A percentile compares a stretch with the other conserved stretches of the same genome.
phyloP scores from a whole-genome alignment of 108 stramenopile species.

The Chaetoceros muelleri region DNA sequence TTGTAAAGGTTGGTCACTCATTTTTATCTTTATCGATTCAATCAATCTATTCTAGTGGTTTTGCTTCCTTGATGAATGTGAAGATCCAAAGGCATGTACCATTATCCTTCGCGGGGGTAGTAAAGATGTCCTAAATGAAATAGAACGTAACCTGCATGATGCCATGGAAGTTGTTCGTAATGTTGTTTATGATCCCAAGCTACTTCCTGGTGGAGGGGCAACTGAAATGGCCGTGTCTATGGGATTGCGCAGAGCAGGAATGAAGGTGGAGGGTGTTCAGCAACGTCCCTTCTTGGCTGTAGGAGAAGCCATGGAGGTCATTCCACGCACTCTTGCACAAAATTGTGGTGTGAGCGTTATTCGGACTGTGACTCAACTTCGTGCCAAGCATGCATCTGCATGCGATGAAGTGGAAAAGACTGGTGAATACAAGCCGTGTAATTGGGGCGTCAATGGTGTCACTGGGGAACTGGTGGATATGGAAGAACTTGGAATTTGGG shows the following conservation, averaged over 20 bases:
- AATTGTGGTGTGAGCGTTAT: slow-evolving; percentile 99
- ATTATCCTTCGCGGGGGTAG: slow-evolving; percentile 95
- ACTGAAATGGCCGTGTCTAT: slow-evolving; percentile 98
- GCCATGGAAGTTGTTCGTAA: slow-evolving; percentile 99
- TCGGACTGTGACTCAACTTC: slow-evolving; percentile 91
- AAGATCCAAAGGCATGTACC: slow-evolving; percentile 98
- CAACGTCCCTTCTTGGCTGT: slow-evolving; percentile 96
- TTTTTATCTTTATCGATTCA: no score
- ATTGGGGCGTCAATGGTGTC: slow-evolving; percentile 92
- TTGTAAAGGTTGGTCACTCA: no score
- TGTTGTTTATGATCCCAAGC: slow-evolving; percentile 94
- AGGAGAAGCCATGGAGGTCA: slow-evolving; percentile 97
- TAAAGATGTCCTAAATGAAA: slow-evolving; percentile 99
- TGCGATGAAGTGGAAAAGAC: slow-evolving; percentile 39
- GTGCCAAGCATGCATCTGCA: slow-evolving; percentile 90
- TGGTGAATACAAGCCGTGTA: slow-evolving; percentile 40
- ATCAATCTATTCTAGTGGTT: slow-evolving; percentile 84
- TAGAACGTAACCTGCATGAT: slow-evolving; percentile 98
- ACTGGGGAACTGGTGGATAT: slow-evolving; percentile 96
- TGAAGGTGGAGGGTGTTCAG: slow-evolving; percentile 73
- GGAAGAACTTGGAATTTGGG: slow-evolving; percentile 96
- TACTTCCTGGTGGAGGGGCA: slow-evolving; percentile 98
- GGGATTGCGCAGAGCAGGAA: slow-evolving; percentile 71
- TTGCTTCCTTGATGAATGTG: slow-evolving; percentile 94
- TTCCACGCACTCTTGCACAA: slow-evolving; percentile 96